A percentile compares a stretch with the other conserved stretches of the same genome.
Conservation (phyloP, 805 yeast species). For the Pichia insulana region DNA sequence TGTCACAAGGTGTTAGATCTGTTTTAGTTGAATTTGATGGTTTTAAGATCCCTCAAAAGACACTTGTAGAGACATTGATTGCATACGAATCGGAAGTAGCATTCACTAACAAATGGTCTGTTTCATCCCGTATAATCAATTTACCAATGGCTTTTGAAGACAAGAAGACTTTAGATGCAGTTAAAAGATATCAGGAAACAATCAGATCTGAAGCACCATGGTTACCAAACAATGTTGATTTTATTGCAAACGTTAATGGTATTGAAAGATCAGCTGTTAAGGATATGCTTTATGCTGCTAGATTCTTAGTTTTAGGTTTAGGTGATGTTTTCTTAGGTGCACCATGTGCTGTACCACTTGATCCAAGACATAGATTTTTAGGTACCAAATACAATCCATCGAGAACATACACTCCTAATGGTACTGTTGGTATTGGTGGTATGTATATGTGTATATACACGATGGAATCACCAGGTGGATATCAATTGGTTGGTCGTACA, state of each 20-base stretch:
- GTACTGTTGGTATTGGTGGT: conserved; percentile 97
- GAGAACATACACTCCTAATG: conserved; percentile 91
- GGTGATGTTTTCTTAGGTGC: conserved; percentile 98
- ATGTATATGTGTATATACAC: conserved; percentile 98
- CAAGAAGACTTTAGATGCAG: conserved; percentile 79
- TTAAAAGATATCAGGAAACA: conserved; percentile 84
- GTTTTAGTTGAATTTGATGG: conserved; percentile 83
- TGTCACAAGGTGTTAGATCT: conserved; percentile 96
- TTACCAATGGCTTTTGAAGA: conserved; percentile 98
- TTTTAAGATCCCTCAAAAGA: conserved; percentile 47
- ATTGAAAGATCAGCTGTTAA: conserved; percentile 66
- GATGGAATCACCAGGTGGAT: conserved; percentile 98
- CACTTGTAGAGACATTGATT: conserved; percentile 52
- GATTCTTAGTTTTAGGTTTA: conserved; percentile 85
- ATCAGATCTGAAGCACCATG: conserved; percentile 92
- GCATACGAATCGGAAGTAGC: conserved; percentile 71
- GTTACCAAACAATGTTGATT: conserved; percentile 96
- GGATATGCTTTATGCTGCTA: conserved; percentile 80
- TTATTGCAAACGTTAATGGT: conserved; percentile 82
- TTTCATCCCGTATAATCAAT: conserved; percentile 71
- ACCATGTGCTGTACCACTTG: conserved; percentile 97
- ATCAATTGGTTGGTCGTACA: conserved; percentile 92
- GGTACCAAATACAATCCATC: conserved; percentile 96
- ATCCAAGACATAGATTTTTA: conserved; percentile 86
- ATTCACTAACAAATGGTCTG: conserved; percentile 74